Base-by-base conservation (phyloP, 2,329 filamentous ascomycete species). In the Microdochium paspali region DNA sequence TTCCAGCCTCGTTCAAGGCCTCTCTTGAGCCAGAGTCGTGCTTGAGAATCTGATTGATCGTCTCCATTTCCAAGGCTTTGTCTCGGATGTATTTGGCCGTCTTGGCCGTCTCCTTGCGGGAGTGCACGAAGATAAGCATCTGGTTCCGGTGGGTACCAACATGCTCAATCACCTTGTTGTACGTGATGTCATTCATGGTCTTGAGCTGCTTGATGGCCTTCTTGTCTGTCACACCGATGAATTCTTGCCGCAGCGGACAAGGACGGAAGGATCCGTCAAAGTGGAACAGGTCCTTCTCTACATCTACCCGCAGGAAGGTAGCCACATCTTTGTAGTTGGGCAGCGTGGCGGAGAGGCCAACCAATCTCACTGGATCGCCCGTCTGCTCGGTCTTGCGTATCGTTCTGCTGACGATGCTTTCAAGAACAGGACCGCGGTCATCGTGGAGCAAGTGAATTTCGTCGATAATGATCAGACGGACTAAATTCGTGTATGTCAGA, bases 51-150 rank as follows among this genome's bases (percentile, higher is more conserved):
- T 97, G 89, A 49, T 91, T 90, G 58, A 98, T 97, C 0, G 93
- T 96, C 59, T 97, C 94, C 72, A 89, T 77, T 65, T 98, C 93
- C n/a, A 98, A 70, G 3, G 93, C 91, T 68, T 96, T 96, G 71
- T 98, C 94, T 53, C 90, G 81, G 59, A 98, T 90, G 62, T 95
- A 95, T 61, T 87, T 89, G 23, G 91, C 93, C 3, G 94, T 98
- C 70, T 98, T 98, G 9, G 90, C 90, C 0, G 94, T 98, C 66
- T 98, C 94, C 62, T 98, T 98, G 58, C 93, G 80, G 30, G 94
- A 98, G 64, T 98, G 94, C 5, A 98, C 93, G 61, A 98, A 98
- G 50, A 98, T 95, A 32, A 98, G 80, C 90, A 98, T 96, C 66
- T 98, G 93, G 58, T 98, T 95, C 53, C 87, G 82, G 60, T 94